A percentile compares a stretch with the other conserved stretches of the same genome.
Evolutionary conservation across 2,329 filamentous ascomycete species (phyloP).

Genomic region (Pseudopithomyces chartarum): DNA sequence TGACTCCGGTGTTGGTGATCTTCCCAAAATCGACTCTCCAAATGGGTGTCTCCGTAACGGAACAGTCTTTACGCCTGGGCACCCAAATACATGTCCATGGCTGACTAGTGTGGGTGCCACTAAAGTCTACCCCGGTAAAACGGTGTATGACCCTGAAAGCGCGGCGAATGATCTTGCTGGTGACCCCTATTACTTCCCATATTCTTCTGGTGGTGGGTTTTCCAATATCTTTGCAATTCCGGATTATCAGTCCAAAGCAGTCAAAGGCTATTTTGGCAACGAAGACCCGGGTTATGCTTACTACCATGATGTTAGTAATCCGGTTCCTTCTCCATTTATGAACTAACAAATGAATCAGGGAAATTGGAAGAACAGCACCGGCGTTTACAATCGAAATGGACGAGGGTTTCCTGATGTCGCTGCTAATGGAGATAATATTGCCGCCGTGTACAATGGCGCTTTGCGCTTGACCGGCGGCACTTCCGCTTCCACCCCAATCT

Average conservation of each 20-base stretch:
- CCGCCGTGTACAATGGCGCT: slow-evolving; percentile 39
- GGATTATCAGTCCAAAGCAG: slow-evolving; percentile 49
- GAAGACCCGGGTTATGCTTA: slow-evolving; percentile 13
- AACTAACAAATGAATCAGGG: slow-evolving; percentile 8
- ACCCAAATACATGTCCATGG: slow-evolving; percentile 52
- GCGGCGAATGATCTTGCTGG: slow-evolving; percentile 2
- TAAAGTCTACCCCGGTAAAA: background rate
- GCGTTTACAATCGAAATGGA: slow-evolving; percentile 38
- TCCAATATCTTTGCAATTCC: slow-evolving; percentile 52
- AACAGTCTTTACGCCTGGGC: slow-evolving; percentile 50
- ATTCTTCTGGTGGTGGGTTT: slow-evolving; percentile 48
- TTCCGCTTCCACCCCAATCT: slow-evolving; percentile 60
- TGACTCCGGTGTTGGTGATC: slow-evolving; percentile 51
- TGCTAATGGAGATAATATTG: slow-evolving; percentile 56
- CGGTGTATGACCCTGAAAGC: slow-evolving; percentile 30
- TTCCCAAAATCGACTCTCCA: background rate
- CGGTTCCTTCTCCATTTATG: background rate
- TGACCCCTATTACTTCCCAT: background rate
- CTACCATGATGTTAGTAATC: slow-evolving; percentile 1
- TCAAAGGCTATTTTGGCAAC: slow-evolving; percentile 47
- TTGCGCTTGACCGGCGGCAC: slow-evolving; percentile 51
- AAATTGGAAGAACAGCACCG: slow-evolving; percentile 46
- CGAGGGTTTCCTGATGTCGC: slow-evolving; percentile 65
- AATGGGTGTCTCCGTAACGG: slow-evolving; percentile 34
- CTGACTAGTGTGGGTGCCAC: slow-evolving; percentile 68